phyloP scores from a whole-genome alignment of 2,329 filamentous ascomycete species.

The Monosporascus sp. region DNA sequence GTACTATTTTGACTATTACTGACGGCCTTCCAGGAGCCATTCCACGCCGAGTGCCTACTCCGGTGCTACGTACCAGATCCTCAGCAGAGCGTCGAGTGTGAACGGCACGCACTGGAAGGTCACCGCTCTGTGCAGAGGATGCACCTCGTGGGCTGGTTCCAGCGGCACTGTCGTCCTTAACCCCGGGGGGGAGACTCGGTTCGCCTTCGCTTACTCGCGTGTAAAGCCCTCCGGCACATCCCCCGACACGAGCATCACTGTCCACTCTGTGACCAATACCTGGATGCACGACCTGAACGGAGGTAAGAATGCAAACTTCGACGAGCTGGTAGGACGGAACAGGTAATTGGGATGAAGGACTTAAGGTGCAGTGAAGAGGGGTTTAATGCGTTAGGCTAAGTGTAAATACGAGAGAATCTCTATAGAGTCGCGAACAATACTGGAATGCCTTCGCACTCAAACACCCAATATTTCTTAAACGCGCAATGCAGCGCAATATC shows the following conservation, averaged over 20 bases:
- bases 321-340: conserved; percentile 20
- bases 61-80: conserved; percentile 25
- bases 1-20: not conserved
- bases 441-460: too few species aligned
- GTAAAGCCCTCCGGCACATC: conserved; percentile 17
- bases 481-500: too few species aligned
- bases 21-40: conserved; percentile 24
- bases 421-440: too few species aligned
- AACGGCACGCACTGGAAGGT: conserved; percentile 37
- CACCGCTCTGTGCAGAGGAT: conserved; percentile 32
- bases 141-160: conserved; percentile 26
- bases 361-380: not conserved
- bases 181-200: conserved; percentile 86
- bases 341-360: conserved; percentile 1
- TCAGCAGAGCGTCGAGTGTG: conserved; percentile 30
- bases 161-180: conserved; percentile 52
- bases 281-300: conserved; percentile 27
- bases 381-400: not conserved
- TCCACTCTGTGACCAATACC: conserved; percentile 25
- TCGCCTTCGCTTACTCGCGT: conserved; percentile 42
- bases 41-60: conserved; percentile 26
- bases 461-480: too few species aligned
- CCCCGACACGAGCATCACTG: conserved; percentile 14
- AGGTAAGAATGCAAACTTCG: conserved; percentile 22
- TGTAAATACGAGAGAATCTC: not conserved